Evolutionary conservation across 768 basidiomycete genomes (phyloP).

Genomic region (Lactarius tabidus): DNA sequence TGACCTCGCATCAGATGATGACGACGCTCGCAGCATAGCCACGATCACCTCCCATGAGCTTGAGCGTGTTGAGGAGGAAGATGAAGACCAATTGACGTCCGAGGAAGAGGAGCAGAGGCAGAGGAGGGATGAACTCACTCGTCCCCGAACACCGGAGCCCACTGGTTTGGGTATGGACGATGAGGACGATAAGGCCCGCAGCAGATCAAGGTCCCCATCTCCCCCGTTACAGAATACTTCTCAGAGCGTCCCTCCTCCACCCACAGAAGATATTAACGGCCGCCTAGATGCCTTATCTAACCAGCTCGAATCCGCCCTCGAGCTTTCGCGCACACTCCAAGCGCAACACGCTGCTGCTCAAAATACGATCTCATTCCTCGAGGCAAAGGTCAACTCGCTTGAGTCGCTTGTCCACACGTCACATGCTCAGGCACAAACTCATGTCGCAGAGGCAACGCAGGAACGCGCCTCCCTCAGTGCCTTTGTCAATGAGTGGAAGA

Average conservation of each 20-base stretch:
- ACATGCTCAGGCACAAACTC: conserved; percentile 39
- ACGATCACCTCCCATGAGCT: conserved; percentile 69
- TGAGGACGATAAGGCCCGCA: conserved; percentile 42
- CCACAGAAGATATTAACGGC: conserved; percentile 53
- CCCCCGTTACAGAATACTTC: conserved; percentile 26
- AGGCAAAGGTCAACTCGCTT: conserved; percentile 63
- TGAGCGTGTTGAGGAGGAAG: conserved; percentile 71
- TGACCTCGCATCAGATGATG: conserved; percentile 37
- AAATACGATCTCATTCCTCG: conserved; percentile 61
- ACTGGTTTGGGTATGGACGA: conserved; percentile 51
- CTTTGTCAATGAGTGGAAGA: conserved; percentile 69
- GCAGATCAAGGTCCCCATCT: conserved; percentile 28
- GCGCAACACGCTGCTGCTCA: conserved; percentile 76
- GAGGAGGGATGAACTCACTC: conserved; percentile 53
- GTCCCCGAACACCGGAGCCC: conserved; percentile 81
- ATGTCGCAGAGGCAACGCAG: conserved; percentile 33
- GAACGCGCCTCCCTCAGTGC: conserved; percentile 50
- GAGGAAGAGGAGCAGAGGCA: conserved; percentile 43
- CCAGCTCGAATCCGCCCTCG: conserved; percentile 73
- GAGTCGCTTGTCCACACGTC: conserved; percentile 61
- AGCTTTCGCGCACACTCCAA: conserved; percentile 68
- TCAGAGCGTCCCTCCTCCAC: conserved; percentile 29
- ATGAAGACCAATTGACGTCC: conserved; percentile 50
- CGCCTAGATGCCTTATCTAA: conserved; percentile 59
- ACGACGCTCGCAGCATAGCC: conserved; percentile 63